Conservation (phyloP, 345 rosid species). For the Balakata baccata region DNA sequence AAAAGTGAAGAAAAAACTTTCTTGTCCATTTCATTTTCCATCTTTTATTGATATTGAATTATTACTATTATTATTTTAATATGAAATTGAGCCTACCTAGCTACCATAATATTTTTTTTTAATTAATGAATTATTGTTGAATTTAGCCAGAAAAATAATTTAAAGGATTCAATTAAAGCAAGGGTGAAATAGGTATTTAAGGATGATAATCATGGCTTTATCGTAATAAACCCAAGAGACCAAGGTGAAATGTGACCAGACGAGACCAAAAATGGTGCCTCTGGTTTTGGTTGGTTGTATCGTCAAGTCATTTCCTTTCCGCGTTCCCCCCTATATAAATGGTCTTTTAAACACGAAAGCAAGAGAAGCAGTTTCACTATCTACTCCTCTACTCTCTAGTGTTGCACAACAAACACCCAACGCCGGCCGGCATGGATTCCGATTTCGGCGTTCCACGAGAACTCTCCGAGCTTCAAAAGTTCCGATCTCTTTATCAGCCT, state of each 20-base stretch:
- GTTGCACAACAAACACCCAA: not conserved
- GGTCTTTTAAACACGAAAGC: not conserved
- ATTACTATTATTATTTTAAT: too few relatives aligned
- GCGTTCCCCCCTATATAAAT: slow-evolving; percentile 14
- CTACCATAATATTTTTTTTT: too few relatives aligned
- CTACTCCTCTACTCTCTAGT: not conserved
- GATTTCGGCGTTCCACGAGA: slow-evolving; percentile 92
- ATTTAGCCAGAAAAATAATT: not conserved
- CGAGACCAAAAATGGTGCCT: not conserved
- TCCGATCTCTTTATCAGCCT: slow-evolving; percentile 74
- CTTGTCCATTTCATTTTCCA: too few relatives aligned
- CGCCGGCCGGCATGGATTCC: slow-evolving; percentile 62
- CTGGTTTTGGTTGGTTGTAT: slow-evolving; percentile 20
- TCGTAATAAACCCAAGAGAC: slow-evolving; percentile 11
- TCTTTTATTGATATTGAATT: too few relatives aligned
- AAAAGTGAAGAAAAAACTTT: too few relatives aligned
- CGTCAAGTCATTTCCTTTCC: slow-evolving; percentile 5
- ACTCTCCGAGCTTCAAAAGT: slow-evolving; percentile 83
- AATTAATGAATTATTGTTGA: too few relatives aligned
- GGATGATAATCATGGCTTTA: not conserved
- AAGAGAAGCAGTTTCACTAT: not conserved
- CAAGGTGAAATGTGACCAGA: not conserved
- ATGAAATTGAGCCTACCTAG: too few relatives aligned
- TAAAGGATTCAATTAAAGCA: too few relatives aligned
- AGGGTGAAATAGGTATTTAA: not conserved